A percentile compares a stretch with the other conserved stretches of the same genome.
phyloP scores from a whole-genome alignment of 2,329 filamentous ascomycete species.

The Aspergillus pseudoglaucus region DNA sequence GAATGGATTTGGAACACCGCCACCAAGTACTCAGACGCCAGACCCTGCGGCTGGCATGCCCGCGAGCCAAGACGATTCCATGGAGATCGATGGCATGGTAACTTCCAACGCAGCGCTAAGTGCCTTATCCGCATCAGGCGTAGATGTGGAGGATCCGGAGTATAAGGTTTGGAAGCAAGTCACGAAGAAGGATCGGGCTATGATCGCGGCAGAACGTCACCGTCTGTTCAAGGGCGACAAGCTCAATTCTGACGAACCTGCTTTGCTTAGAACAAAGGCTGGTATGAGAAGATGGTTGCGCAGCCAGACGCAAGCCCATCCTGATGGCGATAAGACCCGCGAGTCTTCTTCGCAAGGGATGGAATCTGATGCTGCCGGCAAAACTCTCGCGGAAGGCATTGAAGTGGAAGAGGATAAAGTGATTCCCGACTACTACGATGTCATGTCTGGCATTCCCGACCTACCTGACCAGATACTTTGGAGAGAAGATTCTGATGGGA shows the following conservation, averaged over 20 bases:
- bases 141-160: constrained; percentile 78
- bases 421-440: constrained; percentile 91
- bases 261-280: constrained; percentile 73
- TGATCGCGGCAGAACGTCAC: constrained; percentile 77
- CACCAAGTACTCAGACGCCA: constrained; percentile 70
- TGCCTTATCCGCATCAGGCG: constrained; percentile 63
- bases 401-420: constrained; percentile 69
- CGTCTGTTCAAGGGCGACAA: constrained; percentile 78
- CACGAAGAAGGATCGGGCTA: constrained; percentile 89
- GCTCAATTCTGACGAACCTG: constrained; percentile 80
- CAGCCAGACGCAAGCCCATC: constrained; percentile 60
- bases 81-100: constrained; percentile 73
- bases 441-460: constrained; percentile 77
- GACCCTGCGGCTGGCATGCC: constrained; percentile 54
- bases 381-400: constrained; percentile 91
- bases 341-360: constrained; percentile 42
- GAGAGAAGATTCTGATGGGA: constrained; percentile 82
- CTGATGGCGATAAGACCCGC: constrained; percentile 42
- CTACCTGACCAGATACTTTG: constrained; percentile 72
- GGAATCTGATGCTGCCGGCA: constrained; percentile 49
- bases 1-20: constrained; percentile 80
- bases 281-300: constrained; percentile 86
- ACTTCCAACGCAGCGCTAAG: constrained; percentile 63
- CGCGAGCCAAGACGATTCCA: constrained; percentile 71
- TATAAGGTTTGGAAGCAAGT: constrained; percentile 99